Conservation (phyloP, 306 rosid genomes). For the Glycine tomentella region DNA sequence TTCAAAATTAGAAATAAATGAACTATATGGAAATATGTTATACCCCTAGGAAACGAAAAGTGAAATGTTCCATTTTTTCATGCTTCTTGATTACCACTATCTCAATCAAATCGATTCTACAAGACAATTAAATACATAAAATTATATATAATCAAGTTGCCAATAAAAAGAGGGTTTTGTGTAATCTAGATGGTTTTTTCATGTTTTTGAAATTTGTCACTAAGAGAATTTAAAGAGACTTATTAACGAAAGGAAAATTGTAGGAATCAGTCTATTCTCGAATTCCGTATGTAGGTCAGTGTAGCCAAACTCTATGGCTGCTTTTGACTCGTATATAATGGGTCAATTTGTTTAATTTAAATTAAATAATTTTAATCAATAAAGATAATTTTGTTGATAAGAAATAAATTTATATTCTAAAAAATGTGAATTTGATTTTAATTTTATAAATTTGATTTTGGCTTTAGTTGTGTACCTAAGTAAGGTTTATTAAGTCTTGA, state of each 20-base stretch:
- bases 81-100: not conserved
- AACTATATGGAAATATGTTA: not conserved
- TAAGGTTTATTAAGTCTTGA: too few species aligned
- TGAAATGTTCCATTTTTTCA: not conserved
- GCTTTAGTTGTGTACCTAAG: too few species aligned
- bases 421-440: too few species aligned
- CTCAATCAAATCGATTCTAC: too few species aligned
- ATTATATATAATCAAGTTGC: not conserved
- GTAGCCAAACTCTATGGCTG: slow-evolving; percentile 20
- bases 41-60: not conserved
- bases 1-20: slow-evolving; percentile 1
- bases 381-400: too few species aligned
- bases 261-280: slow-evolving; percentile 32
- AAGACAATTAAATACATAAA: not conserved
- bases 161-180: not conserved
- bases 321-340: slow-evolving; percentile 36
- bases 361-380: too few species aligned
- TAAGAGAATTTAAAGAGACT: slow-evolving; percentile 19
- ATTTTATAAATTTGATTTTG: too few species aligned
- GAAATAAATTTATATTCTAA: too few species aligned
- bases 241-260: slow-evolving; percentile 9
- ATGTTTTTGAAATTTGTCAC: not conserved
- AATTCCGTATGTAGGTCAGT: not conserved
- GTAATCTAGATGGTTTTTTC: not conserved
- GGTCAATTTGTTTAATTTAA: too few species aligned